Evolutionary conservation across 495 filamentous ascomycete genomes (phyloP).

Genomic region (Talaromyces nanjingensis): DNA sequence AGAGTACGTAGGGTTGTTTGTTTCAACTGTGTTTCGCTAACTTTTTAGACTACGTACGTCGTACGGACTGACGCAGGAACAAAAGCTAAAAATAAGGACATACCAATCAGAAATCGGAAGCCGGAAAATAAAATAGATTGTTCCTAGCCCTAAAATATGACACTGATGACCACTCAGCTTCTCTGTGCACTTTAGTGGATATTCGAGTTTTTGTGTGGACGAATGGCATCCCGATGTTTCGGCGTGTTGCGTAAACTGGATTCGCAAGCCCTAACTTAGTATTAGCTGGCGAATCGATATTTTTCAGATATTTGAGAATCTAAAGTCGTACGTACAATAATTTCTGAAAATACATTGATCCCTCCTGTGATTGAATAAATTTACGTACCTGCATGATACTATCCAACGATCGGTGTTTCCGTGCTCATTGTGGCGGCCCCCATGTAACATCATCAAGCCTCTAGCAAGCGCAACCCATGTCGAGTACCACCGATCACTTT

Average conservation of each 20-base stretch:
- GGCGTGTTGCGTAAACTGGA: background rate
- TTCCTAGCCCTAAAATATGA: background rate
- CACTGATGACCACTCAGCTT: background rate
- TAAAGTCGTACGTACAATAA: background rate
- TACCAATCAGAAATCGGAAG: background rate
- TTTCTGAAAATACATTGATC: background rate
- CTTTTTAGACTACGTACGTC: background rate
- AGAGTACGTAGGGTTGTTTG: background rate
- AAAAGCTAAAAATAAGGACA: background rate
- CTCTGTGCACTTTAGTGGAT: background rate
- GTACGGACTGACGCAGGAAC: background rate
- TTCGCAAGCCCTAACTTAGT: background rate
- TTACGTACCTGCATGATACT: background rate
- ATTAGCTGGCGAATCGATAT: background rate
- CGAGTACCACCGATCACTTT: background rate
- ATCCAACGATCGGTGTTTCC: background rate
- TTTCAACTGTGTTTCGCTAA: constrained; percentile 1
- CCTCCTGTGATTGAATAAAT: background rate
- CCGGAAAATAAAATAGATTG: background rate
- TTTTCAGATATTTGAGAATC: background rate
- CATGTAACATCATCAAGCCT: background rate
- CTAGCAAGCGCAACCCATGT: background rate
- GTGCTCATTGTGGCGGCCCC: background rate
- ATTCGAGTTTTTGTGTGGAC: background rate
- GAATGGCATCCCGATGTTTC: background rate